phyloP scores from a whole-genome alignment of 306 rosid species.

The Cyamopsis tetragonoloba region DNA sequence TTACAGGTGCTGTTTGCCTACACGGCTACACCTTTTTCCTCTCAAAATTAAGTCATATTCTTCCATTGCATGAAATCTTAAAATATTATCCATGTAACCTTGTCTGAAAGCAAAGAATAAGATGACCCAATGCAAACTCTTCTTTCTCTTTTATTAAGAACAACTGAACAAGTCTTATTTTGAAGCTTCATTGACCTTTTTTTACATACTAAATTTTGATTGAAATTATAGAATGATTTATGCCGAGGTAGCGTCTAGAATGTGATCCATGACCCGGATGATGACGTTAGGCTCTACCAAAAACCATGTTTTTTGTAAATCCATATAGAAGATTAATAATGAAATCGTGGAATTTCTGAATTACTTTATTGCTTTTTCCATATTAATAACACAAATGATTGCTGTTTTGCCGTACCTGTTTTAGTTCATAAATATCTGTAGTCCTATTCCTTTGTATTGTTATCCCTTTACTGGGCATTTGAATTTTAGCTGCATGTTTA shows the following conservation, averaged over 20 bases:
- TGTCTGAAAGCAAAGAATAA: neutral
- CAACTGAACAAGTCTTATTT: neutral
- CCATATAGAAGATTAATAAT: neutral
- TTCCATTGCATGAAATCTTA: neutral
- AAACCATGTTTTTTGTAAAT: neutral
- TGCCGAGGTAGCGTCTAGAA: neutral
- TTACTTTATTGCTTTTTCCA: neutral
- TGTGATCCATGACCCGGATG: neutral
- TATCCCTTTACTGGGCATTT: neutral
- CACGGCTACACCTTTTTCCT: too few relatives aligned
- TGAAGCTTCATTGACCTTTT: constrained; percentile 2
- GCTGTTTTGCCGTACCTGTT: neutral
- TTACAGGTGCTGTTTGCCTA: neutral
- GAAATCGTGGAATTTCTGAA: neutral
- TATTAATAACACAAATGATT: neutral
- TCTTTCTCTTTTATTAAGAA: neutral
- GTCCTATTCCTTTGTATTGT: neutral
- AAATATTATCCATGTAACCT: neutral
- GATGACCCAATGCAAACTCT: neutral
- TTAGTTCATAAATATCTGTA: neutral
- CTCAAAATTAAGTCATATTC: neutral
- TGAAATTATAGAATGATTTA: neutral
- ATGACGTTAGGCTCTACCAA: neutral
- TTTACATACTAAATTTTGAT: neutral
- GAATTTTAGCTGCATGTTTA: neutral